Percentiles rank a stretch among this genome's conserved stretches.
Evolutionary conservation across 176 grass and related monocot species (phyloP).

Genomic region (Hordeum marinum): DNA sequence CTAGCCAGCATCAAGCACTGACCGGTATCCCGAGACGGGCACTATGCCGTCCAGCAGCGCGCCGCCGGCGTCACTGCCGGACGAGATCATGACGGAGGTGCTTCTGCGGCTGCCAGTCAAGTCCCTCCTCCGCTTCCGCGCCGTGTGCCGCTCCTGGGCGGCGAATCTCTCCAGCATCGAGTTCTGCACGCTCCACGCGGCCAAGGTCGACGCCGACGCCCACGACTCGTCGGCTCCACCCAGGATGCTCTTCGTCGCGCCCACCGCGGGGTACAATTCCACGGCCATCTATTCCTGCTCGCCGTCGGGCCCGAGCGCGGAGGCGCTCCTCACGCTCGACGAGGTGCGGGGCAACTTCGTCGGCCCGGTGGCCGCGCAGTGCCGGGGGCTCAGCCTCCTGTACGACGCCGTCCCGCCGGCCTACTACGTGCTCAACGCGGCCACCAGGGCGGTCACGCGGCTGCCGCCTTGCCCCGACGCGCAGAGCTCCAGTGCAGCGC

Average conservation of each 20-base stretch:
- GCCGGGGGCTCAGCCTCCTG: background rate
- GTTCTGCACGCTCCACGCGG: background rate
- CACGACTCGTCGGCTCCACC: background rate
- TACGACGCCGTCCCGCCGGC: background rate
- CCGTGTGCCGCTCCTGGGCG: background rate
- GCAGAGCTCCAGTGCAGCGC: background rate
- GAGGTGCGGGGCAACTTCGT: background rate
- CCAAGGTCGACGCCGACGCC: background rate
- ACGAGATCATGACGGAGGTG: background rate
- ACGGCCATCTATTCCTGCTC: background rate
- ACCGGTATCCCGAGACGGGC: too few relatives aligned
- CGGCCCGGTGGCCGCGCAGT: background rate
- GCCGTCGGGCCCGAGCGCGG: background rate
- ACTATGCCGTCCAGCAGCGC: background rate
- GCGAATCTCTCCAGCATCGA: background rate
- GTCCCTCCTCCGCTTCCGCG: background rate
- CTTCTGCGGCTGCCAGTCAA: background rate
- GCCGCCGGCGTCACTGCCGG: background rate
- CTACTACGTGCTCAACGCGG: background rate
- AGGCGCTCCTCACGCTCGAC: background rate
- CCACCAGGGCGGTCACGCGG: background rate
- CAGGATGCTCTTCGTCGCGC: background rate
- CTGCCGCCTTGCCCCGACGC: background rate
- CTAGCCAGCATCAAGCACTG: too few relatives aligned
- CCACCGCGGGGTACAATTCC: background rate